Conservation (phyloP, 345 rosid species). For the Excoecaria cochinchinensis region DNA sequence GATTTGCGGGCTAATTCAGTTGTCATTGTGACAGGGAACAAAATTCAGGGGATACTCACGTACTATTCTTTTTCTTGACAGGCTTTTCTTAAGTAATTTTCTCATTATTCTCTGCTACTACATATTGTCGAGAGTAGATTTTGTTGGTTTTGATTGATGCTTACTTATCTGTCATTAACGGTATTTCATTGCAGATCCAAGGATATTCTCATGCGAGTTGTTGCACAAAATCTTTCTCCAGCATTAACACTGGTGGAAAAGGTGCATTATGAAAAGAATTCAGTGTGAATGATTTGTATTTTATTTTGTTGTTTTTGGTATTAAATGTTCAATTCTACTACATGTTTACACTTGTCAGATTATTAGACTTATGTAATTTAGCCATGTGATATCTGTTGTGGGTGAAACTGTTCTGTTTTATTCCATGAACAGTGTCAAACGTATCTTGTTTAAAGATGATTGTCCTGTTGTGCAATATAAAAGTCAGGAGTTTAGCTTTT, state of each 20-base stretch:
- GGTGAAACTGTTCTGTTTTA: not conserved
- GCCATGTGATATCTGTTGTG: not conserved
- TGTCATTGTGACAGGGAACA: slow-evolving; percentile 58
- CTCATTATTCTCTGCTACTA: not conserved
- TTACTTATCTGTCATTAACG: slow-evolving; percentile 16
- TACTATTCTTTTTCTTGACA: slow-evolving; percentile 36
- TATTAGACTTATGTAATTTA: not conserved
- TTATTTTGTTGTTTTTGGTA: not conserved
- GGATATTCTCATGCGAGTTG: slow-evolving; percentile 96
- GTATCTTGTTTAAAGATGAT: not conserved
- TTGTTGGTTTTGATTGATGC: slow-evolving; percentile 8
- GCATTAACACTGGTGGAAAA: slow-evolving; percentile 85
- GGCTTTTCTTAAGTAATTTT: slow-evolving; percentile 6
- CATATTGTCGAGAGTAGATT: not conserved
- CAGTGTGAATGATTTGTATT: not conserved
- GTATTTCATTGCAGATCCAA: slow-evolving; percentile 60
- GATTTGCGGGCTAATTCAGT: slow-evolving; percentile 80
- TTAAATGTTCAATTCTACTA: not conserved
- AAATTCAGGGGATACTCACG: slow-evolving; percentile 87
- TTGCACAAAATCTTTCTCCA: slow-evolving; percentile 92
- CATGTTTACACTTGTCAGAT: not conserved
- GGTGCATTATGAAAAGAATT: slow-evolving; percentile 31
- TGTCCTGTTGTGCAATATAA: not conserved
- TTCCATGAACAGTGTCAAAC: not conserved
- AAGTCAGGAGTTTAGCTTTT: not conserved